Evolutionary conservation across 2,329 filamentous ascomycete genomes (phyloP), one percentile per base, ranked within the genome.

Genomic region (Fusarium compactum): DNA sequence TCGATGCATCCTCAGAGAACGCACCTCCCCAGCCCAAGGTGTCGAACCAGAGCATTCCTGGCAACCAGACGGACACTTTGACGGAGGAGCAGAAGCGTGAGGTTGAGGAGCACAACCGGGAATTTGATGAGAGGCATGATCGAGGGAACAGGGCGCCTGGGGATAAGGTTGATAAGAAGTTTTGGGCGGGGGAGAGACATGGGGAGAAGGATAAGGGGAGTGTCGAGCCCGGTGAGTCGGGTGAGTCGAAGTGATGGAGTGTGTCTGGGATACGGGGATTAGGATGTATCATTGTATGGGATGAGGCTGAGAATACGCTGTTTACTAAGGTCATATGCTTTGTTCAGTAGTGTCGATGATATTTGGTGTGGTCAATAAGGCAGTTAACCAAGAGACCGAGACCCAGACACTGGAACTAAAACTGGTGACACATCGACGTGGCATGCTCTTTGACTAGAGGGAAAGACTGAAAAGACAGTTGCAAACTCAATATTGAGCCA

Each of bases 31-130:
- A 82, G 72, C 87, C 87, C 60, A 88, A 87, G 79, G 84, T 89
- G 67, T 76, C 79, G 60, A 87, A 86, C 71, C 80, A 82, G 61
- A 81, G 81, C 67, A 78, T 85, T 12, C 80, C 82, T 0, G 81
- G 80, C 5, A 73, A 76, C 6, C 50, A 72, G 15, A 56, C 53
- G 2, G 70, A 78, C 54, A 74, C 78, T 9, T 72, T 87, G 65
- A 85, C 79, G 24, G 78, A 84, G 61, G 85, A 86, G 75, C 85
- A 89, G 78, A 81, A 85, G 76, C 80, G 79, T 45, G 87, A 90
- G 78, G 88, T 90, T 18, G 83, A 88, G 55, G 76, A 82, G 77
- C 88, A 90, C 74, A 90, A 90, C 64, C 68, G 66, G 68, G 86
- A 90, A 1, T 90, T 90, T 76, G 85, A 85, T 50, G 74, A 82